A percentile compares a stretch with the other conserved stretches of the same genome.
Evolutionary conservation across 2,329 filamentous ascomycete species (phyloP).

Genomic region (Metarhizium album): DNA sequence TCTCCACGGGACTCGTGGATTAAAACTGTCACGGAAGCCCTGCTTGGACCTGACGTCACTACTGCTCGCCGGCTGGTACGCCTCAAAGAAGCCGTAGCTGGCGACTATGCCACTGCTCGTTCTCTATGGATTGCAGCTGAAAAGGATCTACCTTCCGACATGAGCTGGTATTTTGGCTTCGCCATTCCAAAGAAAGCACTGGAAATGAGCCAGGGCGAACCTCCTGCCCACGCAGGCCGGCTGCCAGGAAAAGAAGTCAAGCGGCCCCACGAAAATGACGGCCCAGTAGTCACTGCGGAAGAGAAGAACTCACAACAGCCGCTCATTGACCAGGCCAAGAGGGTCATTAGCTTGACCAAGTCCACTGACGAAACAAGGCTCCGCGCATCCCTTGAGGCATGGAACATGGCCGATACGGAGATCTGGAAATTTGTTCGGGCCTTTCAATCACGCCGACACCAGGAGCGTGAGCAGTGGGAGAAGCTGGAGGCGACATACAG

Average conservation of each 20-base stretch:
- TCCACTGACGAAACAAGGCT: slow-evolving; percentile 32
- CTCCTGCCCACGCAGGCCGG: slow-evolving; percentile 16
- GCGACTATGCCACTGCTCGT: slow-evolving; percentile 49
- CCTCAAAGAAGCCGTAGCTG: slow-evolving; percentile 75
- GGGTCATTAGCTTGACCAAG: slow-evolving; percentile 39
- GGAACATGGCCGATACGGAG: slow-evolving; percentile 64
- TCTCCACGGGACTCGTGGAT: slow-evolving; percentile 74
- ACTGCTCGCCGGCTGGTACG: slow-evolving; percentile 55
- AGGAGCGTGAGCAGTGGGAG: slow-evolving; percentile 60
- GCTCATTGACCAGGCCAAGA: slow-evolving; percentile 37
- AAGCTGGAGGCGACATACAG: slow-evolving; percentile 56
- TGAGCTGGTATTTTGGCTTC: slow-evolving; percentile 90
- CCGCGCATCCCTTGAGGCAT: slow-evolving; percentile 49
- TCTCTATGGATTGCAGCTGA: slow-evolving; percentile 77
- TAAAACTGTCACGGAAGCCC: slow-evolving; percentile 54
- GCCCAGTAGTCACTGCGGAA: slow-evolving; percentile 38
- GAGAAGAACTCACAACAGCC: slow-evolving; percentile 43
- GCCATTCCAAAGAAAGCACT: slow-evolving; percentile 51
- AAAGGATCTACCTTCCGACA: slow-evolving; percentile 50
- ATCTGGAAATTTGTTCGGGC: slow-evolving; percentile 66
- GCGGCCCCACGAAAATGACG: slow-evolving; percentile 28
- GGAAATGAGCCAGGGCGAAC: slow-evolving; percentile 22
- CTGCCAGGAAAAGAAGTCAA: slow-evolving; percentile 9
- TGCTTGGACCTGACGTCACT: slow-evolving; percentile 50
- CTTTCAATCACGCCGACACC: slow-evolving; percentile 48